Percentiles rank a stretch among this genome's conserved stretches.
phyloP scores from a whole-genome alignment of 495 filamentous ascomycete genomes.

The Lepidopterella palustris region DNA sequence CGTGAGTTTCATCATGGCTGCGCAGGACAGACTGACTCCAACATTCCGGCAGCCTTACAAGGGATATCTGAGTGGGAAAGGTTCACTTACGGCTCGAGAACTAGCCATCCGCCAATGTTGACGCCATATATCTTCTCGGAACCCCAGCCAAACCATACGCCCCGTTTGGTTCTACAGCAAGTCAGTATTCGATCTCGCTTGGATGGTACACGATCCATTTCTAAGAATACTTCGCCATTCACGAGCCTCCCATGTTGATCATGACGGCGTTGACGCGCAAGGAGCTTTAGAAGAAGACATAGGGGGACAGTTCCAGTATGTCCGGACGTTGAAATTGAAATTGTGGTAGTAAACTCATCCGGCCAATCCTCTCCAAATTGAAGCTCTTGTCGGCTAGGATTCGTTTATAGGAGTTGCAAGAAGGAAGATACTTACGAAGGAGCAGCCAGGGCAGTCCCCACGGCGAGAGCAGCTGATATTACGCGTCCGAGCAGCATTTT shows the following conservation, averaged over 20 bases:
- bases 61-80: background rate
- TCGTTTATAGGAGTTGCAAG: background rate
- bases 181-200: background rate
- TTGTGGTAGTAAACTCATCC: too few relatives aligned
- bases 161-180: conserved; percentile 9
- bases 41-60: too few relatives aligned
- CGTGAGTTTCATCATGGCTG: too few relatives aligned
- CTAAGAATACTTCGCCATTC: background rate
- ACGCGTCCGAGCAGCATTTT: conserved; percentile 17
- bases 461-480: conserved; percentile 7
- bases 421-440: conserved; percentile 17
- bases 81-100: conserved; percentile 38
- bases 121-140: conserved; percentile 38
- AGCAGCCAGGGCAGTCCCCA: conserved; percentile 14
- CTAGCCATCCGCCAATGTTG: conserved; percentile 43
- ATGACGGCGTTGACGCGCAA: background rate
- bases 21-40: too few relatives aligned
- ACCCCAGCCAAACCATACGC: conserved; percentile 29
- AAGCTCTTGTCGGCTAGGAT: too few relatives aligned
- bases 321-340: too few relatives aligned
- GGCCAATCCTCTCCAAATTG: too few relatives aligned
- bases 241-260: background rate
- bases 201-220: too few relatives aligned
- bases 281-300: background rate
- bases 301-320: too few relatives aligned